These are phyloP conservation scores for barrel medic (Medicago truncatula) DNA, from an alignment of 306 rosid species.

Conservation along the genomic window MtrunA17r5.0-ANR NC_053042.1:14130501-14131000, in stretches of 20 bases:
- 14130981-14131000: no score
- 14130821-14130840: slow-evolving; percentile 22
- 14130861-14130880: background rate
- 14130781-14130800: slow-evolving; percentile 95
- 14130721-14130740: slow-evolving; percentile 89
- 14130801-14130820: slow-evolving; percentile 48
- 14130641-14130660: background rate
- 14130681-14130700: slow-evolving; percentile 29
- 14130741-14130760: slow-evolving; percentile 82
- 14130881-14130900: slow-evolving; percentile 2
- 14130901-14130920: slow-evolving; percentile 5
- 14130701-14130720: slow-evolving; percentile 38
- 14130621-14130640: slow-evolving; percentile 4
- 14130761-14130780: slow-evolving; percentile 81
- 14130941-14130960: no score
- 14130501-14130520: background rate
- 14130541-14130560: background rate
- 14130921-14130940: background rate
- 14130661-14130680: background rate
- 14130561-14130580: background rate
- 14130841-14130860: slow-evolving; percentile 29
- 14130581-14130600: background rate
- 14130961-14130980: no score
- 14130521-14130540: background rate
- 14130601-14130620: slow-evolving; percentile 1